Base-by-base conservation (phyloP, 129 eudicot species). In the Cynara cardunculus region DNA sequence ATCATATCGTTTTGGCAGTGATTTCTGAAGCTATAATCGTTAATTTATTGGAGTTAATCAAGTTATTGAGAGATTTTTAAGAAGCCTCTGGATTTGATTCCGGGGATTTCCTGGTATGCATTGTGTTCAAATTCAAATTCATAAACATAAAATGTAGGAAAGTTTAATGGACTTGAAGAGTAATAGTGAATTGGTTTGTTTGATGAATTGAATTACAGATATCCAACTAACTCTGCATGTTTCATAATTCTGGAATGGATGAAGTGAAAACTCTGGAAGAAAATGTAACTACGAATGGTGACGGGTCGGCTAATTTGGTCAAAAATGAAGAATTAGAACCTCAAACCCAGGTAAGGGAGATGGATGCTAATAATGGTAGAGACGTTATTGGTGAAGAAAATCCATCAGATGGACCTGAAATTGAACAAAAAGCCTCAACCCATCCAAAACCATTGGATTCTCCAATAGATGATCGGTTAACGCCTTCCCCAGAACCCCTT, bases 241-340 rank as follows among this genome's bases (percentile, higher is more conserved):
- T 77, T 25, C 53, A 49, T 67, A 19, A 37, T 69, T 25, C 35
- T 62, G 71, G 80, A 81, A 93, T 93, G 97, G 97, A 87, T 78
- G 91, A 84, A 72, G 79, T 18, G 65, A 85, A 89, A 88, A 35
- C 30, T 81, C 44, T 44, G 19, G 75, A 77, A 35, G 85, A 83
- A 69, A 84, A 70, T 73, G 8, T 25, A 12, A 82, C 37, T 27
- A 11, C 21, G 16, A 76, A 75, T 71, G 82, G 82, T 71, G 82
- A 49, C 77, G 81, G 53, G 61, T 66, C 84, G 30, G 75, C 77
- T 71, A 53, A 56, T 76, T 59, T 79, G 79, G 71, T 65, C 49
- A 37, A 53, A 3, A 73, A 76, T 71, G 85, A 73, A 79, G 74
- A 81, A 35, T 12, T 64, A 35, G 82, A 75, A 35, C 27, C 81